These are phyloP conservation scores for Firmiana major DNA, from an alignment of 345 rosid genomes.

Conservation along the genomic window DNA sequence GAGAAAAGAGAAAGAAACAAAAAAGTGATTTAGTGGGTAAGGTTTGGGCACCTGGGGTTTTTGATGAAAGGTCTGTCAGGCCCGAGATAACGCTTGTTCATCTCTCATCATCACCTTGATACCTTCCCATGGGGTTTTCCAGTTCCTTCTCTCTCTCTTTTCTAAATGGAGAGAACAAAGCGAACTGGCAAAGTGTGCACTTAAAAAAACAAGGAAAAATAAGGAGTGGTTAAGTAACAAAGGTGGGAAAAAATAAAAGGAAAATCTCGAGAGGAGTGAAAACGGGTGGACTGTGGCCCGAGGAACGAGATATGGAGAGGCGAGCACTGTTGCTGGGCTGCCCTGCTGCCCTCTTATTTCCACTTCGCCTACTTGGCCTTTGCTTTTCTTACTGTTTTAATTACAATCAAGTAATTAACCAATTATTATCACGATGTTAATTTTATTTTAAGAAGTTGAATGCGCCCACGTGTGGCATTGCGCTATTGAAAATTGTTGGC, in stretches of 20 bases:
- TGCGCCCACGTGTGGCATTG: too few relatives aligned
- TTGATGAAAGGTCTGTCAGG: slow-evolving; percentile 13
- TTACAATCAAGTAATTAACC: too few relatives aligned
- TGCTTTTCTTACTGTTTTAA: too few relatives aligned
- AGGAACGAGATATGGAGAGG: slow-evolving; percentile 13
- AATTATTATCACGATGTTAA: too few relatives aligned
- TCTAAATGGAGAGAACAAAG: not conserved
- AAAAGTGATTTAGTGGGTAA: slow-evolving; percentile 15
- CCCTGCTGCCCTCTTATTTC: too few relatives aligned
- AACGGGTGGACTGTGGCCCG: slow-evolving; percentile 22
- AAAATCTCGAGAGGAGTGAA: slow-evolving; percentile 21
- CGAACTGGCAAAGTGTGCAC: not conserved
- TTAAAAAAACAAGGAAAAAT: not conserved
- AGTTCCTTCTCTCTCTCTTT: not conserved
- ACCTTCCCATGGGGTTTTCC: slow-evolving; percentile 8
- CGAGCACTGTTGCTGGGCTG: not conserved
- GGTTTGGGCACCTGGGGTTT: slow-evolving; percentile 25
- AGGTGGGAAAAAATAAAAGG: not conserved
- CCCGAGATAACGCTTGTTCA: slow-evolving; percentile 6
- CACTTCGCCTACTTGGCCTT: too few relatives aligned
- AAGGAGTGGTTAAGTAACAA: not conserved
- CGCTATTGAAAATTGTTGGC: too few relatives aligned
- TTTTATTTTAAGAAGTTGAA: too few relatives aligned
- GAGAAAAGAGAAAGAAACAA: slow-evolving; percentile 16
- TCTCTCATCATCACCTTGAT: slow-evolving; percentile 10